A percentile compares a stretch with the other conserved stretches of the same genome.
Conservation (phyloP, 2,329 filamentous ascomycete species). For the Bipolaris oryzae region DNA sequence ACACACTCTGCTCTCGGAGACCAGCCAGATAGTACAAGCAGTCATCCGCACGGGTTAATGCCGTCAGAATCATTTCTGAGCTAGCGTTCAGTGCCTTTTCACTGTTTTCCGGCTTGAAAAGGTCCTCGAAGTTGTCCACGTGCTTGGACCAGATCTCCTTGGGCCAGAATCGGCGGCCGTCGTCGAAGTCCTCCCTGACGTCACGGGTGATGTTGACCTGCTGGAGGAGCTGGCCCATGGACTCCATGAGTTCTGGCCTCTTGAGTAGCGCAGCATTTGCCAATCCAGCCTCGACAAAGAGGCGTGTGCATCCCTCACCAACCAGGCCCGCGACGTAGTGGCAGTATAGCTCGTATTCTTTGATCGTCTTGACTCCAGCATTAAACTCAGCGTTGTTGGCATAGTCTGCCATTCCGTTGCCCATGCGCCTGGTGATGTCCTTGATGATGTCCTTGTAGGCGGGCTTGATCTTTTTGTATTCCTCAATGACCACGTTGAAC, state of each 20-base stretch:
- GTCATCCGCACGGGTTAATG: slow-evolving; percentile 84
- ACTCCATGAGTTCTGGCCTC: slow-evolving; percentile 81
- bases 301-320: slow-evolving; percentile 85
- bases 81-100: slow-evolving; percentile 81
- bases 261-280: slow-evolving; percentile 85
- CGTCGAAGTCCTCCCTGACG: slow-evolving; percentile 85
- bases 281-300: slow-evolving; percentile 86
- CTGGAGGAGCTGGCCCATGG: slow-evolving; percentile 96
- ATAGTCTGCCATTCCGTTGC: slow-evolving; percentile 98
- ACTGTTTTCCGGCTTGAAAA: slow-evolving; percentile 81
- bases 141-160: slow-evolving; percentile 97
- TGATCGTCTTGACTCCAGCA: slow-evolving; percentile 79
- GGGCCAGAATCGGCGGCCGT: slow-evolving; percentile 91
- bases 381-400: slow-evolving; percentile 82
- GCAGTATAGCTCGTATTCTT: slow-evolving; percentile 96
- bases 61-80: slow-evolving; percentile 93
- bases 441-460: slow-evolving; percentile 85
- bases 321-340: slow-evolving; percentile 99
- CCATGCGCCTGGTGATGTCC: slow-evolving; percentile 94
- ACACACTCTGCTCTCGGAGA: slow-evolving; percentile 92
- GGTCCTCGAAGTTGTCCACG: slow-evolving; percentile 84
- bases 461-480: slow-evolving; percentile 87
- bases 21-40: slow-evolving; percentile 98
- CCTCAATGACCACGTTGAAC: slow-evolving; percentile 83
- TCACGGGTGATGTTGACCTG: slow-evolving; percentile 99